Evolutionary conservation across 768 basidiomycete species (phyloP).

Genomic region (Cystofilobasidium capitatum): DNA sequence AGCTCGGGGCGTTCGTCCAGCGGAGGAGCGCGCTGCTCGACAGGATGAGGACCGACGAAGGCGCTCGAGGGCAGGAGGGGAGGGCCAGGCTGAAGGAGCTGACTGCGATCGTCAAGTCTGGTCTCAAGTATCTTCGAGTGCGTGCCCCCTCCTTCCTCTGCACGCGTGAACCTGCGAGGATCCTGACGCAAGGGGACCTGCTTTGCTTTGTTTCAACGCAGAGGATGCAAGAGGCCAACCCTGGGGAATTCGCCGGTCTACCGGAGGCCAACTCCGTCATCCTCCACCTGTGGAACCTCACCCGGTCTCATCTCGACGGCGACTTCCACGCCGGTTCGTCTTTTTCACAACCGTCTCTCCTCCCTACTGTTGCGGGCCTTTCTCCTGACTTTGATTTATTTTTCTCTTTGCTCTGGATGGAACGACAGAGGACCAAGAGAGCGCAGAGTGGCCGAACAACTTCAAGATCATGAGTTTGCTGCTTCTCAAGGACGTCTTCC

Average conservation of each 20-base stretch:
- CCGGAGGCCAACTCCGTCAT: background rate
- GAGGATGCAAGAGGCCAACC: background rate
- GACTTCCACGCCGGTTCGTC: slow-evolving; percentile 10
- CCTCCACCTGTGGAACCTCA: slow-evolving; percentile 7
- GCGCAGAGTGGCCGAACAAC: slow-evolving; percentile 1
- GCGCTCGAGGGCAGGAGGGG: background rate
- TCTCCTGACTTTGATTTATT: background rate
- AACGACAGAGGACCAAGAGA: background rate
- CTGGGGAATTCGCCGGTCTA: background rate
- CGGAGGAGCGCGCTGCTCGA: background rate
- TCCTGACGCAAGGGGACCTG: too few relatives aligned
- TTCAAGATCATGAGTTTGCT: slow-evolving; percentile 10
- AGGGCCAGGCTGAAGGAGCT: slow-evolving; percentile 2
- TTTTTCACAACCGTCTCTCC: background rate
- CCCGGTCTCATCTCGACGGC: background rate
- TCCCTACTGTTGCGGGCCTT: background rate
- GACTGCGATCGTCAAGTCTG: slow-evolving; percentile 2
- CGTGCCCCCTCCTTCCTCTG: background rate
- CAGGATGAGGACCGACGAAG: background rate
- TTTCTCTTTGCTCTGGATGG: background rate
- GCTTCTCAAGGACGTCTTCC: slow-evolving; percentile 14
- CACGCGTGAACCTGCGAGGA: too few relatives aligned
- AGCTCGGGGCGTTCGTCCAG: background rate
- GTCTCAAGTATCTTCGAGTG: slow-evolving; percentile 9
- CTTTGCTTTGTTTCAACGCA: background rate